phyloP scores from a whole-genome alignment of 352 stramenopile genomes.

The Phytophthora sansomeana region DNA sequence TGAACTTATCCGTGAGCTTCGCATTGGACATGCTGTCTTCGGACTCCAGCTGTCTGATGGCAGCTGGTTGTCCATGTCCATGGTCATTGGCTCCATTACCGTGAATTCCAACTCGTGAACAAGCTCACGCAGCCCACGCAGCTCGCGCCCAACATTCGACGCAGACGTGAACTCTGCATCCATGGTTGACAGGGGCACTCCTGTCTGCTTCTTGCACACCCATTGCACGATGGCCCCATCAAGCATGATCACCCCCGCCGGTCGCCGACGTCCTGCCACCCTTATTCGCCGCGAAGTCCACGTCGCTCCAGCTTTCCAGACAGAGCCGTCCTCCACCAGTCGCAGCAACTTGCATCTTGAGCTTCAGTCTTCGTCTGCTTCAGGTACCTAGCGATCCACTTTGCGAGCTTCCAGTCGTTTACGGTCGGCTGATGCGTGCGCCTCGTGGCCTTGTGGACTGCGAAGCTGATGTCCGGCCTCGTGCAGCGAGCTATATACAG shows the following conservation, averaged over 20 bases:
- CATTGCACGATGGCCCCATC: background rate
- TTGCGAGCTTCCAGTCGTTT: background rate
- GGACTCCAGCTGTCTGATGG: background rate
- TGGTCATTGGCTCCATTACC: background rate
- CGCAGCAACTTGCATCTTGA: background rate
- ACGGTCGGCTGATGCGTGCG: background rate
- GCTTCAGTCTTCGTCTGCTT: background rate
- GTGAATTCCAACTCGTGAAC: background rate
- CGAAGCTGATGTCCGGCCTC: constrained; percentile 34
- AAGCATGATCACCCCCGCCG: background rate
- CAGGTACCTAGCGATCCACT: background rate
- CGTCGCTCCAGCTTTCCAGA: too few species aligned
- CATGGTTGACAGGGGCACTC: background rate
- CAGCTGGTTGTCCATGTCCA: constrained; percentile 1
- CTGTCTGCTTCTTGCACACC: background rate
- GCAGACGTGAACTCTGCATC: background rate
- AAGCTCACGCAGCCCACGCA: background rate
- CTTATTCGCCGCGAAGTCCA: too few species aligned
- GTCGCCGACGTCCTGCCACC: too few species aligned
- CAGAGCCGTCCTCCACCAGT: too few species aligned
- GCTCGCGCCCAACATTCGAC: too few species aligned
- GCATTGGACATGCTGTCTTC: background rate
- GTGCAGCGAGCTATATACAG: constrained; percentile 39
- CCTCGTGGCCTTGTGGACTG: constrained; percentile 15
- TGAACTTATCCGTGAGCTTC: background rate